Conservation (phyloP, 2,329 filamentous ascomycete species). For the Xylaria hypoxylon region DNA sequence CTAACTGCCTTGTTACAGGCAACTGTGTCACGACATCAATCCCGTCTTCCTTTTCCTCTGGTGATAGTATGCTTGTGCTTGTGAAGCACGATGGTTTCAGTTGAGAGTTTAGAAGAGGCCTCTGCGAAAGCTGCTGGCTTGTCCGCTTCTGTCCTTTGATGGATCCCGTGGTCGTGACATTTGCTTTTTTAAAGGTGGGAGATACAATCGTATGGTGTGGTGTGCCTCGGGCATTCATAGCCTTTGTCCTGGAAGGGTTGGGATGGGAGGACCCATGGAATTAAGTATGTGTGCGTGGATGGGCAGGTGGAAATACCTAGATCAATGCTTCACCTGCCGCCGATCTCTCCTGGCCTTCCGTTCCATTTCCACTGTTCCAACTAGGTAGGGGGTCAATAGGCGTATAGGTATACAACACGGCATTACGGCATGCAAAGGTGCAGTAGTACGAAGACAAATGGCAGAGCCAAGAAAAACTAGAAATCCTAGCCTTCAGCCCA, state of each 20-base stretch:
- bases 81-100: background rate
- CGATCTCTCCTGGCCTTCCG: background rate
- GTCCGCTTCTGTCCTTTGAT: background rate
- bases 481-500: constrained; percentile 1
- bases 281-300: background rate
- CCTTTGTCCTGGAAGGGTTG: background rate
- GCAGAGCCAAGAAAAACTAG: background rate
- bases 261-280: background rate
- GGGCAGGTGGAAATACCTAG: background rate
- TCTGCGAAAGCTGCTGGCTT: background rate
- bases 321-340: background rate
- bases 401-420: too few species aligned
- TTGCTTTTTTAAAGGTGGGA: background rate
- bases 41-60: background rate
- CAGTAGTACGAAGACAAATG: too few species aligned
- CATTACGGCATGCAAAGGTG: too few species aligned
- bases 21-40: background rate
- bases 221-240: background rate
- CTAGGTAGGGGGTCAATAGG: too few species aligned
- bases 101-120: background rate
- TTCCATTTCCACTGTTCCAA: too few species aligned
- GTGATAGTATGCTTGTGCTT: background rate
- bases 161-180: background rate
- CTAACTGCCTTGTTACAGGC: too few species aligned
- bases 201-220: background rate